Percentiles rank a stretch among this genome's conserved stretches.
Conservation (phyloP, 1,284 basidiomycete genomes). For the Marasmius sp. region DNA sequence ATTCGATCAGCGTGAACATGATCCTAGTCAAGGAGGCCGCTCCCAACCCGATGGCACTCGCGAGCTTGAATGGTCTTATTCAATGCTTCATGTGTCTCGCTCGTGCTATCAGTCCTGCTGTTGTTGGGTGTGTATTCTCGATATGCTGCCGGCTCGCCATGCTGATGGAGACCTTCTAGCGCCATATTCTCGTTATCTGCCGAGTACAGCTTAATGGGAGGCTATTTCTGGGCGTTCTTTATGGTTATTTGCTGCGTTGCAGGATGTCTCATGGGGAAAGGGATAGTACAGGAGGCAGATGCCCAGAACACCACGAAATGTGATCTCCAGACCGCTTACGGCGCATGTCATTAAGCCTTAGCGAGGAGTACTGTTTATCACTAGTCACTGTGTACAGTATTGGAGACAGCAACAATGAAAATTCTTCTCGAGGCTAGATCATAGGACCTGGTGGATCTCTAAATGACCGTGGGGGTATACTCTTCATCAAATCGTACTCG, state of each 20-base stretch:
- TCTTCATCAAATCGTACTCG: no score
- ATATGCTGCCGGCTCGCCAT: neutral
- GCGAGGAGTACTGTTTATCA: neutral
- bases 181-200: neutral
- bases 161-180: neutral
- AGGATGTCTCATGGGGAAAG: neutral
- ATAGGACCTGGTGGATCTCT: no score
- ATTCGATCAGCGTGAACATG: neutral
- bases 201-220: neutral
- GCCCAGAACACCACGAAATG: neutral
- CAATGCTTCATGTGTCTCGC: slow-evolving; percentile 2
- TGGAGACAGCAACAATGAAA: no score
- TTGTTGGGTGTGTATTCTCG: neutral
- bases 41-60: neutral
- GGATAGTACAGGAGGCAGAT: neutral
- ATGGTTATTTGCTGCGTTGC: neutral
- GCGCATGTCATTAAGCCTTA: neutral
- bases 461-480: no score
- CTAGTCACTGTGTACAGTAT: no score
- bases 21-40: neutral
- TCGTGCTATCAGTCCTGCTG: slow-evolving; percentile 1
- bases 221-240: slow-evolving; percentile 3
- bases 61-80: neutral
- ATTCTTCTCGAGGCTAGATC: no score
- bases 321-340: neutral